These are phyloP conservation scores for Tubosaeta sp. DNA, from an alignment of 768 basidiomycete genomes.

Conservation along the genomic window DNA sequence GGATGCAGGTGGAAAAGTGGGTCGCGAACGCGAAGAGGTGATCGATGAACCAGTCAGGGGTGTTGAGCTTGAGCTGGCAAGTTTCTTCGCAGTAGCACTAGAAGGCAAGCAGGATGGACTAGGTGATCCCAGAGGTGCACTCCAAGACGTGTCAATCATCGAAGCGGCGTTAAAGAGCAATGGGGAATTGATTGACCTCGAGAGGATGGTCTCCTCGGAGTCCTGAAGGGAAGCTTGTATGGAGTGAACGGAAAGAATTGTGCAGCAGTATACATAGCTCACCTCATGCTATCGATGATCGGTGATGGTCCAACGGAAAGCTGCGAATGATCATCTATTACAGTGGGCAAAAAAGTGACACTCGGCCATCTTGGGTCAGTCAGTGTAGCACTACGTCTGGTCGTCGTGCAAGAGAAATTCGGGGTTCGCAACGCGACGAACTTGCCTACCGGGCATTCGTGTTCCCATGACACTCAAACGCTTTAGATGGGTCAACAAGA, in stretches of 20 bases:
- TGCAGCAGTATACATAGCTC: not conserved
- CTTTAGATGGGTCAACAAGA: not conserved
- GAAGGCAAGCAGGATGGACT: constrained; percentile 47
- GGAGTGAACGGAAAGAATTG: not conserved
- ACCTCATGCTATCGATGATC: no score
- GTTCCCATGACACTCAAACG: not conserved
- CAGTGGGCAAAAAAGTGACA: not conserved
- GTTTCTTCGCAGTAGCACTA: constrained; percentile 54
- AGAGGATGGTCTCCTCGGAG: constrained; percentile 27
- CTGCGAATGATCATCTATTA: not conserved
- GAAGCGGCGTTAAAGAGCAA: constrained; percentile 70
- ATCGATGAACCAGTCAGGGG: constrained; percentile 49
- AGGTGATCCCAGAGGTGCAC: constrained; percentile 58
- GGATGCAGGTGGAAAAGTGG: constrained; percentile 15
- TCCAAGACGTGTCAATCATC: constrained; percentile 76
- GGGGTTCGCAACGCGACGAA: not conserved
- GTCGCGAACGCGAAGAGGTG: constrained; percentile 38
- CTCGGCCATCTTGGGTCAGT: not conserved
- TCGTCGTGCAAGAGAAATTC: not conserved
- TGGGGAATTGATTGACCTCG: constrained; percentile 57
- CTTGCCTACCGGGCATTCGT: not conserved
- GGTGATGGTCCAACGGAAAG: not conserved
- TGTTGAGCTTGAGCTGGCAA: constrained; percentile 51
- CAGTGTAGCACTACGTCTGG: not conserved
- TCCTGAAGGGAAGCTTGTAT: not conserved